Evolutionary conservation across 495 filamentous ascomycete species (phyloP).

Genomic region (Parathielavia hyrcaniae): DNA sequence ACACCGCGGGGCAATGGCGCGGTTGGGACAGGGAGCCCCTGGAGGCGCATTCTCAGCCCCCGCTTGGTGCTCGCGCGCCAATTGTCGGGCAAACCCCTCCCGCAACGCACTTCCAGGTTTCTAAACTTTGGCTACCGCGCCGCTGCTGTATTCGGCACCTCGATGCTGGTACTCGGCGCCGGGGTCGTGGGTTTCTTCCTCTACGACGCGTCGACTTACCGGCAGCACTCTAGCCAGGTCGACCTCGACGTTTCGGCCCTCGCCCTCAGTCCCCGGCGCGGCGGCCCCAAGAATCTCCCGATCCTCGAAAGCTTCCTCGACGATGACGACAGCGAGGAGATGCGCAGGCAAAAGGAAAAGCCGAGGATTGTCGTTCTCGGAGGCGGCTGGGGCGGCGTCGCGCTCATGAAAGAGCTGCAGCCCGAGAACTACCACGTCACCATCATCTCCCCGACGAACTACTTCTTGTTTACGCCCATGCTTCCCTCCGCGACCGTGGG

Average conservation of each 20-base stretch:
- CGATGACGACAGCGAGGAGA: conserved; percentile 71
- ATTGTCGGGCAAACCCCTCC: conserved; percentile 46
- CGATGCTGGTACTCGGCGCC: conserved; percentile 39
- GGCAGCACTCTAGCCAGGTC: conserved; percentile 52
- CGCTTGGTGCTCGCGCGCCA: conserved; percentile 24
- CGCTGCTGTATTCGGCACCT: conserved; percentile 45
- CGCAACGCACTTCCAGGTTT: conserved; percentile 37
- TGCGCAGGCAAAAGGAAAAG: conserved; percentile 67
- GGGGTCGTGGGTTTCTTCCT: conserved; percentile 78
- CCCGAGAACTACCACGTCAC: conserved; percentile 91
- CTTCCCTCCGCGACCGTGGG: conserved; percentile 94
- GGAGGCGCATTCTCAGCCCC: not conserved
- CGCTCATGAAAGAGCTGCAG: conserved; percentile 82
- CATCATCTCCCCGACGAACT: conserved; percentile 87
- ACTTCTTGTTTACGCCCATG: conserved; percentile 98
- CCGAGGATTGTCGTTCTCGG: conserved; percentile 88
- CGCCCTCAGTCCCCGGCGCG: conserved; percentile 72
- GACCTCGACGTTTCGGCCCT: conserved; percentile 78
- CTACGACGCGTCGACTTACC: conserved; percentile 91
- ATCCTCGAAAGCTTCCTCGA: conserved; percentile 81
- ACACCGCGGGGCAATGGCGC: not conserved
- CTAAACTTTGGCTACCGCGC: conserved; percentile 48
- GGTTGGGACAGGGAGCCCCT: not conserved
- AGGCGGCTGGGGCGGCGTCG: conserved; percentile 92
- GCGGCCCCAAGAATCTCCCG: conserved; percentile 93